These are phyloP conservation scores for Neonectria hederae DNA, from an alignment of 2,329 filamentous ascomycete species.

Conservation along the genomic window DNA sequence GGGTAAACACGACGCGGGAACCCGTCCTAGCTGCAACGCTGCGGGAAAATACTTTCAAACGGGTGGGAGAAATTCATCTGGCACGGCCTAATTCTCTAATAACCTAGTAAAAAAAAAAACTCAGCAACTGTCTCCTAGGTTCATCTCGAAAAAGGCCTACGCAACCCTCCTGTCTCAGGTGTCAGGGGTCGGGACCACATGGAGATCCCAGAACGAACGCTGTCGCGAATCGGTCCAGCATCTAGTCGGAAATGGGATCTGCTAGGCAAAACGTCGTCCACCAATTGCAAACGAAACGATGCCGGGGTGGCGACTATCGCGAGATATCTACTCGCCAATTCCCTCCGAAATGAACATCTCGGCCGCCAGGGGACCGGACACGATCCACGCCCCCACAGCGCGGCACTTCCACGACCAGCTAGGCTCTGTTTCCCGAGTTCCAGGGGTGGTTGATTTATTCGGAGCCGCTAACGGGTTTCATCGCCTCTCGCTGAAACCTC, in stretches of 20 bases:
- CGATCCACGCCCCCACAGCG: conserved; percentile 9
- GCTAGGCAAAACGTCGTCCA: conserved; percentile 20
- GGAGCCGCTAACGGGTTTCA: conserved; percentile 24
- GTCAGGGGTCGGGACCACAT: not conserved
- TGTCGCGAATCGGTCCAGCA: conserved; percentile 16
- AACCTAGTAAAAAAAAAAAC: too few relatives aligned
- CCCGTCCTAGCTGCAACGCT: not conserved
- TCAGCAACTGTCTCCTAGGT: not conserved
- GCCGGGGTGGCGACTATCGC: not conserved
- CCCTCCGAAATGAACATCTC: not conserved
- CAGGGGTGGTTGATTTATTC: conserved; percentile 13
- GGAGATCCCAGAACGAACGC: conserved; percentile 10
- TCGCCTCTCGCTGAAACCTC: conserved; percentile 20
- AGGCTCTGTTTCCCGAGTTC: not conserved
- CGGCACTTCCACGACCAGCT: conserved; percentile 11
- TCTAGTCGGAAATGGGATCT: not conserved
- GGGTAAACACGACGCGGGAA: not conserved
- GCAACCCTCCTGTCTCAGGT: conserved; percentile 25
- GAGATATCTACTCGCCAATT: conserved; percentile 7
- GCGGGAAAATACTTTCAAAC: conserved; percentile 16
- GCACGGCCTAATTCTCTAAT: conserved; percentile 7
- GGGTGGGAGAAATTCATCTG: not conserved
- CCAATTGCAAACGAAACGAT: conserved; percentile 8
- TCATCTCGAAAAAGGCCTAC: conserved; percentile 4
- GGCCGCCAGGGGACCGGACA: not conserved